These are phyloP conservation scores for Suillus plorans DNA, from an alignment of 768 basidiomycete genomes.

Conservation along the genomic window DNA sequence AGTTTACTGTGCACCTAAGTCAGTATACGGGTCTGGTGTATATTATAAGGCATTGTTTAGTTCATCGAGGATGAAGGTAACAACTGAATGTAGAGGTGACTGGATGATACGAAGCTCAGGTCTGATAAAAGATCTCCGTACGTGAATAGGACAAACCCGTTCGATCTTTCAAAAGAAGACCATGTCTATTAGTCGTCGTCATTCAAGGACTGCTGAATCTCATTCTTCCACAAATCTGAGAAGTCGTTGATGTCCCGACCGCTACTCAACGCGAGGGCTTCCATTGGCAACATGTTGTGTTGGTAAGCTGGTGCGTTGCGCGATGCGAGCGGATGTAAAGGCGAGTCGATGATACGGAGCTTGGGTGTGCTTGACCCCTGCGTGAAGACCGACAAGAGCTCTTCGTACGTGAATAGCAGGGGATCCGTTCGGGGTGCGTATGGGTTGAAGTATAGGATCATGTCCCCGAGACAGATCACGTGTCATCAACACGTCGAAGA, in stretches of 20 bases:
- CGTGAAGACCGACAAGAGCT: constrained; percentile 50
- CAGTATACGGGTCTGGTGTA: no score
- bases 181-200: constrained; percentile 7
- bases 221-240: constrained; percentile 60
- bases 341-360: constrained; percentile 72
- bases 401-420: constrained; percentile 68
- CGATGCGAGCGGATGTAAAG: constrained; percentile 63
- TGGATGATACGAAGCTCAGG: no score
- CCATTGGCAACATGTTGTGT: constrained; percentile 91
- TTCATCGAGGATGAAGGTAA: no score
- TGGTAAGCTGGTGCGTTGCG: constrained; percentile 72
- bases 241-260: constrained; percentile 77
- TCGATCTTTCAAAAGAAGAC: constrained; percentile 18
- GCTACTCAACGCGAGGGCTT: constrained; percentile 76
- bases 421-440: constrained; percentile 83
- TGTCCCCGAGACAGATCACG: constrained; percentile 75
- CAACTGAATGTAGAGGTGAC: no score
- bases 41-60: no score
- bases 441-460: constrained; percentile 89
- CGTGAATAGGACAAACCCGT: no score
- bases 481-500: constrained; percentile 85
- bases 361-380: constrained; percentile 29
- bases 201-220: constrained; percentile 39
- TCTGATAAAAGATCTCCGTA: no score
- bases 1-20: no score